Base-by-base conservation (phyloP, 2,329 filamentous ascomycete species). In the Drechmeria coniospora region DNA sequence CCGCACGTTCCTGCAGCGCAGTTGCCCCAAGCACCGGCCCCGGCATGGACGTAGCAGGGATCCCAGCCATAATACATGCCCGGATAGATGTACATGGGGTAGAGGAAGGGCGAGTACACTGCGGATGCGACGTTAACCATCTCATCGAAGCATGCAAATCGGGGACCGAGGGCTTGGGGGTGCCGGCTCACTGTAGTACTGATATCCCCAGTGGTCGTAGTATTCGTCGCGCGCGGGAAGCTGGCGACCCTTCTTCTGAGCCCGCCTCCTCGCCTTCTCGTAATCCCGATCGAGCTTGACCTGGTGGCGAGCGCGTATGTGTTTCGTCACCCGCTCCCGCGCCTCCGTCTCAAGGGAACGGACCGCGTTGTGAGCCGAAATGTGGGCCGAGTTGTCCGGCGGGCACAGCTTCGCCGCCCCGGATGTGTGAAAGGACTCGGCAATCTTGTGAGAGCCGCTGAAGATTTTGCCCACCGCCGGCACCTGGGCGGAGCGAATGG, bases 281-380 rank as follows among this genome's bases (percentile, higher is more conserved):
- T 81, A 81, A 19, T 67, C 63, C 4, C 51, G 50, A 16, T 77
- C 67, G 0, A 67, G 46, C 0, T 52, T 52, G 6, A 33, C 40
- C 26, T 40, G 32, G 4, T 47, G 31, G 30, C 43, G 30, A 28
- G 33, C 15, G 38, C 32, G 36, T 4, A 29, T 27, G 1, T 36
- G 35, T 0, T 12, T 21, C 8, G 15, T 16, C 5, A 26, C 28
- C 9, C 13, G 17, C 15, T 22, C 14, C 8, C 17, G 21, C 15
- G 23, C 14, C 4, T 44, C 29, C 11, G 19, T 29, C 23, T 39
- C 32, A 6, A 25, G 31, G 1, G 28, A 22, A 2, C 33, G 26
- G 4, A 83, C 69, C 1, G 78, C 67, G 41, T 74, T 82, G 57
- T 87, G 80, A 0, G 76, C 63, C 0, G 74, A 80, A 36, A 87